These are phyloP conservation scores for Volvariella surrecta DNA, from an alignment of 1,284 basidiomycete species.

Conservation along the genomic window DNA sequence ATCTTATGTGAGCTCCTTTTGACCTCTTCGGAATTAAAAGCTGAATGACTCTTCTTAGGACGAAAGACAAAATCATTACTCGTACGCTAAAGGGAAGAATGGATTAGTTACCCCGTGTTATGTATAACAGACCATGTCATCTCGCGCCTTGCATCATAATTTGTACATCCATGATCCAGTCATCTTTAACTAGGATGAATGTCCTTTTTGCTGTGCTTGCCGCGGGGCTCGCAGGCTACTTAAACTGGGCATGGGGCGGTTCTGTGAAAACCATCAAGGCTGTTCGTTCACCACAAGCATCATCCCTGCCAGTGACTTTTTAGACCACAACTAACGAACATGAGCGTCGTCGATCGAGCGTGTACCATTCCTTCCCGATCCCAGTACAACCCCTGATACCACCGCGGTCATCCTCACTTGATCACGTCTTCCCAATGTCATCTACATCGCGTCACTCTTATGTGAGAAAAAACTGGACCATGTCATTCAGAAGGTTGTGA, in stretches of 20 bases:
- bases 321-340: too few species aligned
- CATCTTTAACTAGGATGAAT: too few species aligned
- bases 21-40: conserved; percentile 5
- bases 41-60: conserved; percentile 36
- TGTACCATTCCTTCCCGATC: too few species aligned
- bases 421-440: conserved; percentile 53
- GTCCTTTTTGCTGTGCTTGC: neutral
- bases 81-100: conserved; percentile 85
- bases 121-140: conserved; percentile 10
- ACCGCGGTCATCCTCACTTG: conserved; percentile 60
- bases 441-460: conserved; percentile 41
- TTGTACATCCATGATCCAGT: too few species aligned
- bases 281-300: too few species aligned
- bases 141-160: neutral
- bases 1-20: conserved; percentile 76
- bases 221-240: too few species aligned
- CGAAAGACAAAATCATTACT: conserved; percentile 80
- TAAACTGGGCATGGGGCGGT: too few species aligned
- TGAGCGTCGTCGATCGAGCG: too few species aligned
- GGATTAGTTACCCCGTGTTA: conserved; percentile 52
- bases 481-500: conserved; percentile 38
- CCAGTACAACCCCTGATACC: conserved; percentile 17
- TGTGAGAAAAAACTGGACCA: conserved; percentile 40
- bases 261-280: too few species aligned
- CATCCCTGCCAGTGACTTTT: too few species aligned